Evolutionary conservation across 1,284 basidiomycete species (phyloP).

Genomic region (Cronartium quercuum): DNA sequence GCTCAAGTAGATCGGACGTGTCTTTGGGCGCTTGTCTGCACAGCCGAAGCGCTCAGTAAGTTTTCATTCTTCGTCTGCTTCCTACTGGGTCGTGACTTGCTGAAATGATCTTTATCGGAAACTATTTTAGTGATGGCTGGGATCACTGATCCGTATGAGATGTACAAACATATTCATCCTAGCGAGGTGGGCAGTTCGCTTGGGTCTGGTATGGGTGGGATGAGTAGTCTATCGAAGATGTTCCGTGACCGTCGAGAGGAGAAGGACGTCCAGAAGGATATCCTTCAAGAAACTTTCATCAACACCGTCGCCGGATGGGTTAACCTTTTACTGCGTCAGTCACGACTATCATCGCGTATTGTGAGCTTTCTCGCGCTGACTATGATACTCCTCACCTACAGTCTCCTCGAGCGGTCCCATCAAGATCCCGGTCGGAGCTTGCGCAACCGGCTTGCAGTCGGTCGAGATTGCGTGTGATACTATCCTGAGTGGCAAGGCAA

Average conservation of each 20-base stretch:
- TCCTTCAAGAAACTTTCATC: slow-evolving; percentile 97
- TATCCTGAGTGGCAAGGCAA: slow-evolving; percentile 88
- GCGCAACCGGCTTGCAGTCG: slow-evolving; percentile 94
- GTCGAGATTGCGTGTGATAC: slow-evolving; percentile 96
- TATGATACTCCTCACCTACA: background rate
- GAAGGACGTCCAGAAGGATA: slow-evolving; percentile 94
- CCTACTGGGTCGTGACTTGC: background rate
- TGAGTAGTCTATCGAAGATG: slow-evolving; percentile 67
- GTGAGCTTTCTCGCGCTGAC: background rate
- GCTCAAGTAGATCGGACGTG: slow-evolving; percentile 89
- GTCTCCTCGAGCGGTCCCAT: slow-evolving; percentile 90
- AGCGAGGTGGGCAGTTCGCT: slow-evolving; percentile 63
- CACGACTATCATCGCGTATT: too few relatives aligned
- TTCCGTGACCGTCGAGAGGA: slow-evolving; percentile 97
- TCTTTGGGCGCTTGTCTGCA: slow-evolving; percentile 90
- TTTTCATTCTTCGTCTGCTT: background rate
- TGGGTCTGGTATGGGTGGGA: slow-evolving; percentile 39
- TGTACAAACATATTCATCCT: slow-evolving; percentile 78
- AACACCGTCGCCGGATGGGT: slow-evolving; percentile 97
- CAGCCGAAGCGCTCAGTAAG: slow-evolving; percentile 75
- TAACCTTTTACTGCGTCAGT: slow-evolving; percentile 66
- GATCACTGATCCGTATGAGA: slow-evolving; percentile 82
- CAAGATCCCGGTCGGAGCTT: slow-evolving; percentile 97
- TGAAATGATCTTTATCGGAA: background rate
- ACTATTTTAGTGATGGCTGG: slow-evolving; percentile 67